Base-by-base conservation (phyloP, 352 stramenopile genomes). In the Globisporangium cederbergense region DNA sequence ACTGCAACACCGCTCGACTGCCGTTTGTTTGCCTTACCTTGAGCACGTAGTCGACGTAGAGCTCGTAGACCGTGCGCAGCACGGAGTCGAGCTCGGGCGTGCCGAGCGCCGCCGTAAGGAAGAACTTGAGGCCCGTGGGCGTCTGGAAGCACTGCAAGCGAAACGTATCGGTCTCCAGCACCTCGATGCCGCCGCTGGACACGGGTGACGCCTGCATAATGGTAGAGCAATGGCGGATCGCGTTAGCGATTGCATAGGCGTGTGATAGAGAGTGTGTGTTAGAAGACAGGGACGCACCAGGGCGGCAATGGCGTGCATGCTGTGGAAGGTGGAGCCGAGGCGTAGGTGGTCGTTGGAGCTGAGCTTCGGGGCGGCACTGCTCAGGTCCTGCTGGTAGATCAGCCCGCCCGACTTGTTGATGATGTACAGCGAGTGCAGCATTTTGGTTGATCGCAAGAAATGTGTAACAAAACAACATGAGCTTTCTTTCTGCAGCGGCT, bases 41-140 rank as follows among this genome's bases (percentile, higher is more conserved):
- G 65, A 98, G 90, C 62, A 98, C 93, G 62, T 96, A 98, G 82
- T 98, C 93, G 42, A 96, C 82, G 71, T 97, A 98, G n/a, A 98
- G 70, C 61, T 98, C 91, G 73, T 98, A 98, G 32, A 98, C 90
- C 4, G 81, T 85, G 58, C 81, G 88, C 64, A 98, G 66, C 3
- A 90, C 90, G 28, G 74, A 65, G 57, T 97, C 91, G 43, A 98
- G 65, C 14, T 97, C 89, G 20, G 78, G 72, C 49, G 89, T 96
- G 25, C 83, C 86, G 13, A 95, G 76, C 28, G 90, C 79, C 22
- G 92, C 89, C n/a, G 90, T 98, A 58, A 98, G 88, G 64, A 98
- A 97, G 68, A 98, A 98, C 67, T 97, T 98, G 58, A 96, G 86
- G 2, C 92, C 92, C 16, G 93, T 98, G 13, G 86, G 77, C 47